Evolutionary conservation across 169 alveolate genomes (phyloP).

Genomic region (Haemoproteus tartakovskyi): DNA sequence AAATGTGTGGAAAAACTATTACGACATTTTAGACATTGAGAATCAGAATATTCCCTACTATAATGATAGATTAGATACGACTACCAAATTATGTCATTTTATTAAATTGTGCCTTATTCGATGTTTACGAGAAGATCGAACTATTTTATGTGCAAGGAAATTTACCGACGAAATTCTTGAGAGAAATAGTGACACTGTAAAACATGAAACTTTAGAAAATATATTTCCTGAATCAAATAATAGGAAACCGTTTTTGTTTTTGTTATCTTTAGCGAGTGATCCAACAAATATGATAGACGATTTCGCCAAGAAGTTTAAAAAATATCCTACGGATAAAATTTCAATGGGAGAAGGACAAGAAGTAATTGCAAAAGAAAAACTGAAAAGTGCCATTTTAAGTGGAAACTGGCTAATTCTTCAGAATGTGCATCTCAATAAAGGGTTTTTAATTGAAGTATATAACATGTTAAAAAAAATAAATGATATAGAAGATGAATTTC

Average conservation of each 20-base stretch:
- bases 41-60: conserved; percentile 89
- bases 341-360: conserved; percentile 97
- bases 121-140: conserved; percentile 92
- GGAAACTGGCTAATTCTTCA: conserved; percentile 96
- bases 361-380: conserved; percentile 86
- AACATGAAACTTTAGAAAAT: conserved; percentile 88
- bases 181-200: conserved; percentile 87
- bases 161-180: conserved; percentile 85
- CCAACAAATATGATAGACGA: conserved; percentile 93
- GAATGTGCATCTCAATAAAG: conserved; percentile 93
- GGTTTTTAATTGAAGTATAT: conserved; percentile 89
- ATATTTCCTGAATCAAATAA: conserved; percentile 84
- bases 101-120: conserved; percentile 88
- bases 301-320: conserved; percentile 90
- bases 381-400: conserved; percentile 85
- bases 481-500: conserved; percentile 89
- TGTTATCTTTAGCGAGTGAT: conserved; percentile 93
- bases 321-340: conserved; percentile 89
- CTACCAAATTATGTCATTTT: conserved; percentile 88
- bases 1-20: conserved; percentile 86
- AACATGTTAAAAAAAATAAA: conserved; percentile 78
- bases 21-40: conserved; percentile 91
- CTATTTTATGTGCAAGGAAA: conserved; percentile 87
- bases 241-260: conserved; percentile 88
- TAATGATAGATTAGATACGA: conserved; percentile 86